phyloP scores from a whole-genome alignment of 2,329 filamentous ascomycete genomes.

The Fusarium vanettenii region DNA sequence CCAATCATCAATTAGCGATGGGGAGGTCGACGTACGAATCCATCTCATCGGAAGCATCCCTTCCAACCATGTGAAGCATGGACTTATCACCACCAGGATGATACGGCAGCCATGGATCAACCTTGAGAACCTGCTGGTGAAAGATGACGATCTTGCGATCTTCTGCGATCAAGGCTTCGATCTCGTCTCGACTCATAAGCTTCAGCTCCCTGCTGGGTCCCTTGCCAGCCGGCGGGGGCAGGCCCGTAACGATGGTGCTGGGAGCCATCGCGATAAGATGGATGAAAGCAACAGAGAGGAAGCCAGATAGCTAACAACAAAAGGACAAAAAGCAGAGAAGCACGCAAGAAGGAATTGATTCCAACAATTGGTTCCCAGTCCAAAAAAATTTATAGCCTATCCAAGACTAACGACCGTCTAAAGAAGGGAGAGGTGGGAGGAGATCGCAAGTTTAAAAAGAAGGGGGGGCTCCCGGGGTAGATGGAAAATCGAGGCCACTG shows the following conservation, averaged over 20 bases:
- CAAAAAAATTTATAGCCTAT: neutral
- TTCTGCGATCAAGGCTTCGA: slow-evolving; percentile 83
- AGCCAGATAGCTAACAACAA: neutral
- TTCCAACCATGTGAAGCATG: slow-evolving; percentile 92
- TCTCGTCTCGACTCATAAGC: slow-evolving; percentile 51
- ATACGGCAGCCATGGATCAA: slow-evolving; percentile 88
- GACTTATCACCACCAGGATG: slow-evolving; percentile 94
- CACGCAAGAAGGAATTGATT: slow-evolving; percentile 1
- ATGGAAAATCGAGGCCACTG: neutral
- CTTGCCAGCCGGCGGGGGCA: slow-evolving; percentile 26
- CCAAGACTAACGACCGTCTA: neutral
- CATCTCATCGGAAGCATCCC: slow-evolving; percentile 94
- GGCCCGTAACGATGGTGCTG: slow-evolving; percentile 36
- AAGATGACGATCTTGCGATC: slow-evolving; percentile 85
- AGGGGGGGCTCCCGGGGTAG: neutral
- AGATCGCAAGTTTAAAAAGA: slow-evolving; percentile 10
- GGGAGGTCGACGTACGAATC: slow-evolving; percentile 72
- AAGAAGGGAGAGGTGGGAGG: slow-evolving; percentile 1
- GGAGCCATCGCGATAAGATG: slow-evolving; percentile 12
- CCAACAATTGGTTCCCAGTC: slow-evolving; percentile 1
- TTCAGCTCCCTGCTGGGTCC: slow-evolving; percentile 47
- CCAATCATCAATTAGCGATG: neutral
- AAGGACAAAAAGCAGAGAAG: neutral
- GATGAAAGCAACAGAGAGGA: neutral
- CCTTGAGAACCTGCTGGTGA: slow-evolving; percentile 83